phyloP scores from a whole-genome alignment of 352 stramenopile genomes.

The Pythium apleroticum region DNA sequence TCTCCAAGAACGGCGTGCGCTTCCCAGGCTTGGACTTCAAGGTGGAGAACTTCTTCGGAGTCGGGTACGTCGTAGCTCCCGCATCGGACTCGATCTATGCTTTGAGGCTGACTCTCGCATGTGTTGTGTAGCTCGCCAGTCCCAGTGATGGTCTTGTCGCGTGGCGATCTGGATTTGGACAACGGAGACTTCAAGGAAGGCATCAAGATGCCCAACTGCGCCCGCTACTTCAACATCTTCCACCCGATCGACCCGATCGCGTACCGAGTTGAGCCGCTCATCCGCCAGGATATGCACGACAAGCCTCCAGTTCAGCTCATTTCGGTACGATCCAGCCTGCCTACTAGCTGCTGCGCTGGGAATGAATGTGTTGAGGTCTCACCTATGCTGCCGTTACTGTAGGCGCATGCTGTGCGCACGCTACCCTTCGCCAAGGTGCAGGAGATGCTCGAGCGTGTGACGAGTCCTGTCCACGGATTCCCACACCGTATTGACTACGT shows the following conservation, averaged over 20 bases:
- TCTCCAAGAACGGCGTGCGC: conserved; percentile 62
- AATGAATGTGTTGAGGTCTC: background rate
- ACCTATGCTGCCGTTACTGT: background rate
- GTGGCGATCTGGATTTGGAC: conserved; percentile 75
- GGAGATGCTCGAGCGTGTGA: conserved; percentile 70
- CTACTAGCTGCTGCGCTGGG: background rate
- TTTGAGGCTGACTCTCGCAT: background rate
- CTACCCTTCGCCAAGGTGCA: conserved; percentile 78
- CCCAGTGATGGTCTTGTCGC: conserved; percentile 78
- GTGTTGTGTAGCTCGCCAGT: conserved; percentile 58
- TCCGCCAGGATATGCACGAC: conserved; percentile 88
- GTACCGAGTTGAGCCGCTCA: conserved; percentile 89
- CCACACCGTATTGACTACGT: conserved; percentile 81
- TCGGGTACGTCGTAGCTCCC: conserved; percentile 46
- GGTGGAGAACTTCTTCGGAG: conserved; percentile 86
- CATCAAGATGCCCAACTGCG: conserved; percentile 78
- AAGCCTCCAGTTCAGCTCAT: conserved; percentile 82
- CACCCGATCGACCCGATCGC: conserved; percentile 92
- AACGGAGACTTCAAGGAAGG: conserved; percentile 75
- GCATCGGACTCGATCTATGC: background rate
- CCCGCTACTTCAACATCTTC: conserved; percentile 91
- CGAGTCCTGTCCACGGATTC: conserved; percentile 70
- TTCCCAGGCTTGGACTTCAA: conserved; percentile 84
- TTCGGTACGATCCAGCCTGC: conserved; percentile 36
- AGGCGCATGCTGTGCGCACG: conserved; percentile 65